These are phyloP conservation scores for Tillandsia fasciculata DNA, from an alignment of 176 grass and related monocot genomes.

Conservation along the genomic window DNA sequence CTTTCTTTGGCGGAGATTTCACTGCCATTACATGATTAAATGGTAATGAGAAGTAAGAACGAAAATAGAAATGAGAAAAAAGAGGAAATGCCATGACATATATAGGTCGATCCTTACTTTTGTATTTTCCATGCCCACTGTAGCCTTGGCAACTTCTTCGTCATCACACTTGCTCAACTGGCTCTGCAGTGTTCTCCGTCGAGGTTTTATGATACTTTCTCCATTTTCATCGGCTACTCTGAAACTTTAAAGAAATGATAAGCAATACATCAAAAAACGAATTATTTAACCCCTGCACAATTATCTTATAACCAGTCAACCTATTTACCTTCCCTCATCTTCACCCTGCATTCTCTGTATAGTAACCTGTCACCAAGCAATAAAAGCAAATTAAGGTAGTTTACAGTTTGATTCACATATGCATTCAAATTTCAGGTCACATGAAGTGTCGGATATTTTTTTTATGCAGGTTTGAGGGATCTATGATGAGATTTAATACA, in stretches of 20 bases:
- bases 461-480: not conserved
- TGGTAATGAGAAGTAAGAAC: not conserved
- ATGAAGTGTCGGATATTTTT: not conserved
- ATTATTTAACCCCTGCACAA: not conserved
- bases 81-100: not conserved
- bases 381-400: constrained; percentile 10
- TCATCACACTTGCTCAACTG: constrained; percentile 64
- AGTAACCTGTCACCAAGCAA: constrained; percentile 67
- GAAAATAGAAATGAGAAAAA: not conserved
- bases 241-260: not conserved
- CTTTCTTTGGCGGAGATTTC: not conserved
- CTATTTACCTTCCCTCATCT: constrained; percentile 31
- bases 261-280: not conserved
- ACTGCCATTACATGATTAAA: constrained; percentile 1
- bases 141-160: constrained; percentile 33
- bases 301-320: not conserved
- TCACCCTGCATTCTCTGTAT: constrained; percentile 74
- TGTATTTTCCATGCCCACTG: constrained; percentile 38
- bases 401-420: not conserved
- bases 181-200: constrained; percentile 47
- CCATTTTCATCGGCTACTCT: not conserved
- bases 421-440: not conserved
- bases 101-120: constrained; percentile 37
- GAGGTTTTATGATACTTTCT: not conserved
- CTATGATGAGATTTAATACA: not conserved